Conservation (phyloP, 805 yeast species). For the Yamadazyma kitorensis region DNA sequence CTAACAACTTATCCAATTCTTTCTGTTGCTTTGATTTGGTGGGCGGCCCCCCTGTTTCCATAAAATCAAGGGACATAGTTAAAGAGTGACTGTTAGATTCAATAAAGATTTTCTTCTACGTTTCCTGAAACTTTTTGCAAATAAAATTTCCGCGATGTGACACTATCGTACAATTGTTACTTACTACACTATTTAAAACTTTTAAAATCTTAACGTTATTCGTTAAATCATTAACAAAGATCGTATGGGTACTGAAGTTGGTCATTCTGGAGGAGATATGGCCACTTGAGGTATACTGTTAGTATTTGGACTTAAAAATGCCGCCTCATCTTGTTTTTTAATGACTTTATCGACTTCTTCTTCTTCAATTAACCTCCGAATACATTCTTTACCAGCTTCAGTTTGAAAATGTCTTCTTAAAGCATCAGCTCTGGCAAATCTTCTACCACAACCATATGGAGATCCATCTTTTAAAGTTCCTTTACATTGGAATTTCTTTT, state of each 20-base stretch:
- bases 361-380: conserved; percentile 38
- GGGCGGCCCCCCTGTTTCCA: conserved; percentile 23
- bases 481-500: conserved; percentile 69
- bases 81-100: too few species aligned
- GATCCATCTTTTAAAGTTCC: conserved; percentile 59
- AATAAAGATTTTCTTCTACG: too few species aligned
- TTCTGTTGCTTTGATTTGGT: conserved; percentile 21
- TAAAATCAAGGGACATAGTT: conserved; percentile 9
- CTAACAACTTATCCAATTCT: conserved; percentile 22
- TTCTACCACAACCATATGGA: conserved; percentile 45
- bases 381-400: conserved; percentile 45
- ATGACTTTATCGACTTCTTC: conserved; percentile 37
- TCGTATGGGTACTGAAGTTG: too few species aligned
- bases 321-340: conserved; percentile 6
- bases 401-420: conserved; percentile 45
- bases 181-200: too few species aligned
- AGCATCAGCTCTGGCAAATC: conserved; percentile 47
- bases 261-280: conserved; percentile 38
- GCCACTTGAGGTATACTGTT: conserved; percentile 32
- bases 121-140: too few species aligned
- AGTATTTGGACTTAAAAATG: conserved; percentile 8
- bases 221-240: too few species aligned
- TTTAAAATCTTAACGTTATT: too few species aligned
- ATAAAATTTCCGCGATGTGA: too few species aligned
- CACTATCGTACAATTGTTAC: too few species aligned